These are phyloP conservation scores for Aspergillus cavernicola DNA, from an alignment of 495 filamentous ascomycete species.

Conservation along the genomic window DNA sequence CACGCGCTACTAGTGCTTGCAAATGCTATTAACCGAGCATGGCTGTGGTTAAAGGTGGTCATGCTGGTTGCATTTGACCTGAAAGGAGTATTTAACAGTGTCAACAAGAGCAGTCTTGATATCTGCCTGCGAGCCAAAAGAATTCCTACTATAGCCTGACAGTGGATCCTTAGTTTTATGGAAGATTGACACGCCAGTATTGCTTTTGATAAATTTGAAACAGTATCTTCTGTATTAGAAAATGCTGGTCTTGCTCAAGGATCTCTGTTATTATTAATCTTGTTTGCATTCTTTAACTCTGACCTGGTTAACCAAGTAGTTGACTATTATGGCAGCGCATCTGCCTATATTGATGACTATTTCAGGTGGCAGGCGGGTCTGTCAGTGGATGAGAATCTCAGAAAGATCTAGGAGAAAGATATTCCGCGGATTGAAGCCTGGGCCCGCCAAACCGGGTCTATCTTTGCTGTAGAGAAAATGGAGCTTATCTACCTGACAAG, in stretches of 20 bases:
- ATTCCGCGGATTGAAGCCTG: constrained; percentile 20
- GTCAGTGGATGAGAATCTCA: constrained; percentile 19
- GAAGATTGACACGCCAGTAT: constrained; percentile 20
- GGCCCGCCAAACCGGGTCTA: constrained; percentile 9
- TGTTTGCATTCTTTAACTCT: constrained; percentile 28
- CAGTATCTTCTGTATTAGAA: constrained; percentile 4
- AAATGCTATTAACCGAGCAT: constrained; percentile 26
- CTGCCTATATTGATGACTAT: constrained; percentile 26
- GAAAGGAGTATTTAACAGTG: constrained; percentile 30
- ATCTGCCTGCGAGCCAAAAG: constrained; percentile 14
- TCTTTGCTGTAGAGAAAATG: constrained; percentile 25
- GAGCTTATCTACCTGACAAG: constrained; percentile 25
- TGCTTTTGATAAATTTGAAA: constrained; percentile 23
- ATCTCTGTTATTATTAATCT: constrained; percentile 24
- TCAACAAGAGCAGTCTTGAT: constrained; percentile 24
- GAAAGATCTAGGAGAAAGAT: constrained; percentile 16
- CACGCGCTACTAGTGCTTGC: constrained; percentile 22
- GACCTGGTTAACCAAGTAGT: constrained; percentile 25
- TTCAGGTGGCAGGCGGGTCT: constrained; percentile 17
- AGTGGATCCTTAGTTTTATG: constrained; percentile 27
- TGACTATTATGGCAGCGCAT: constrained; percentile 16
- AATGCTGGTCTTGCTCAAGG: constrained; percentile 27
- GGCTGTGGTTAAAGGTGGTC: constrained; percentile 16
- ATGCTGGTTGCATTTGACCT: constrained; percentile 25
- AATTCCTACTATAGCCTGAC: constrained; percentile 16